Percentiles rank a stretch among this genome's conserved stretches.
phyloP scores from a whole-genome alignment of 1,284 basidiomycete species.

The Moniliella sp. region DNA sequence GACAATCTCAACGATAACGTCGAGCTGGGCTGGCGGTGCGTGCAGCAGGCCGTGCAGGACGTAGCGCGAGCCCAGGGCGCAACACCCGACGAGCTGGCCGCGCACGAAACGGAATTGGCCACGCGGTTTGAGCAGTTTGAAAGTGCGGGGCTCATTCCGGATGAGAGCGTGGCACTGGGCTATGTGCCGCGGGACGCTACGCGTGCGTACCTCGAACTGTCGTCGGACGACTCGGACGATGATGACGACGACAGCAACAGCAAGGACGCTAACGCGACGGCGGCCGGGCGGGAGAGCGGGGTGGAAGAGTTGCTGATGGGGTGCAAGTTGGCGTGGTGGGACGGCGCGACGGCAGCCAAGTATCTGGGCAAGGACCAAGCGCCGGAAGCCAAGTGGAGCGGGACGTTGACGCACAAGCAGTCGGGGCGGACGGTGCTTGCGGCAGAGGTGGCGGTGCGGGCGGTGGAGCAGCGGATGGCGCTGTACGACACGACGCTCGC shows the following conservation, averaged over 20 bases:
- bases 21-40: constrained; percentile 1
- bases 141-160: background rate
- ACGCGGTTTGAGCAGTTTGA: background rate
- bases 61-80: background rate
- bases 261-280: background rate
- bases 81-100: background rate
- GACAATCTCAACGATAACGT: constrained; percentile 36
- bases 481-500: constrained; percentile 18
- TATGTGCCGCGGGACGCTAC: too few species aligned
- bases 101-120: background rate
- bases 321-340: background rate
- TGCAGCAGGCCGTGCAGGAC: constrained; percentile 3
- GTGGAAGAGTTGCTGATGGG: background rate
- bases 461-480: constrained; percentile 8
- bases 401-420: constrained; percentile 41
- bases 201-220: too few species aligned
- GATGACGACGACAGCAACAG: too few species aligned
- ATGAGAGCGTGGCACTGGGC: background rate
- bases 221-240: background rate
- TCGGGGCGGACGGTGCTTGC: constrained; percentile 36
- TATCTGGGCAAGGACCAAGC: background rate
- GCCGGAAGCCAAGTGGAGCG: constrained; percentile 3
- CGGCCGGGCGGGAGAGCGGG: background rate
- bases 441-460: constrained; percentile 5
- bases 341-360: background rate